These are phyloP conservation scores for Lecanosticta acicola DNA, from an alignment of 2,329 filamentous ascomycete genomes.

Conservation along the genomic window DNA sequence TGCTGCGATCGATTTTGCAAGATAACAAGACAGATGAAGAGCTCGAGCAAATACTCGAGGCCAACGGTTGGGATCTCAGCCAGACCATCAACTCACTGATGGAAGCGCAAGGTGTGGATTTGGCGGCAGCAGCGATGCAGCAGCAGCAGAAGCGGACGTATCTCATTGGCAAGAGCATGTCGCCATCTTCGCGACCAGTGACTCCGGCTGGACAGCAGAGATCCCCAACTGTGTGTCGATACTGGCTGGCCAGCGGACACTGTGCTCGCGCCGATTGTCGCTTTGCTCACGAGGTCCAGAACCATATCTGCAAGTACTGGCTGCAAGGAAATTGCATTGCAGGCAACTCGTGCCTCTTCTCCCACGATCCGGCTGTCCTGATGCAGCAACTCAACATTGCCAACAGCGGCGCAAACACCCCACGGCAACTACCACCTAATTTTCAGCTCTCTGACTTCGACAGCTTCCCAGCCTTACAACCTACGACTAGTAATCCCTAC, in stretches of 20 bases:
- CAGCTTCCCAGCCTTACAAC: constrained; percentile 71
- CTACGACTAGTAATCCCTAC: constrained; percentile 41
- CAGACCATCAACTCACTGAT: constrained; percentile 87
- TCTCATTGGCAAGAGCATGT: constrained; percentile 85
- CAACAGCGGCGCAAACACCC: constrained; percentile 52
- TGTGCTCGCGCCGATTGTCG: constrained; percentile 93
- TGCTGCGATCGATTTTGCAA: constrained; percentile 88
- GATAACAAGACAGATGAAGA: constrained; percentile 88
- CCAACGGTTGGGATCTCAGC: constrained; percentile 87
- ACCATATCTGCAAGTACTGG: constrained; percentile 99
- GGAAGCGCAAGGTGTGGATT: constrained; percentile 56
- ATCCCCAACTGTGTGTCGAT: constrained; percentile 90
- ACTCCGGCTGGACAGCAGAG: constrained; percentile 74
- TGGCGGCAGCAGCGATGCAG: constrained; percentile 23
- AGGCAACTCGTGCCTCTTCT: constrained; percentile 91
- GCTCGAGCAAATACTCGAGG: constrained; percentile 82
- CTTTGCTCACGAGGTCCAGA: constrained; percentile 93
- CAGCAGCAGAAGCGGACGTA: constrained; percentile 51
- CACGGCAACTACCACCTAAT: constrained; percentile 57
- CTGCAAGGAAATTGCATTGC: constrained; percentile 92
- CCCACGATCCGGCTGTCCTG: constrained; percentile 84
- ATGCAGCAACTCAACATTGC: constrained; percentile 75
- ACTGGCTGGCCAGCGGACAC: constrained; percentile 91
- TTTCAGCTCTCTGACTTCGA: constrained; percentile 80
- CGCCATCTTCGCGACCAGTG: constrained; percentile 61